Percentiles rank a stretch among this genome's conserved stretches.
Evolutionary conservation across 2,329 filamentous ascomycete genomes (phyloP).

Genomic region (Aspergillus neotritici): DNA sequence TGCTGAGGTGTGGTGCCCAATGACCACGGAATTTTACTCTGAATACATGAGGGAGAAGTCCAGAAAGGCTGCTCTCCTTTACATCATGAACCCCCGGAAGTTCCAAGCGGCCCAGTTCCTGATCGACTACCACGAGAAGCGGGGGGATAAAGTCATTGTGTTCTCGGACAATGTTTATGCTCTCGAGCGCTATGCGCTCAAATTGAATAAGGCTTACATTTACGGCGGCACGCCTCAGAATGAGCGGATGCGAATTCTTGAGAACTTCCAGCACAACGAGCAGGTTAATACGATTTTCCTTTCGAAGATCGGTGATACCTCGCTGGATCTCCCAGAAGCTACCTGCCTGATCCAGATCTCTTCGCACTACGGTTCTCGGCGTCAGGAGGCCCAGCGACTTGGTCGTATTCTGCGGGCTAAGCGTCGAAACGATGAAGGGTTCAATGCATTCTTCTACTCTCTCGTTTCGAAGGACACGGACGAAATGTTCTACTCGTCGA

Average conservation of each 20-base stretch:
- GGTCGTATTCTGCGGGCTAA: constrained; percentile 93
- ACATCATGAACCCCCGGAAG: constrained; percentile 96
- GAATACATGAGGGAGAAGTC: constrained; percentile 75
- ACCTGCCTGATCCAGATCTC: constrained; percentile 97
- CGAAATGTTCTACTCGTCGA: constrained; percentile 97
- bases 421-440: constrained; percentile 91
- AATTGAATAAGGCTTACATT: constrained; percentile 81
- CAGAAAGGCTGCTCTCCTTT: constrained; percentile 64
- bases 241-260: constrained; percentile 79
- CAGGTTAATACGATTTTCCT: constrained; percentile 88
- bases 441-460: constrained; percentile 98
- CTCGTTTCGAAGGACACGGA: constrained; percentile 95
- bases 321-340: constrained; percentile 92
- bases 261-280: constrained; percentile 93
- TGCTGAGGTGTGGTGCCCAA: constrained; percentile 97
- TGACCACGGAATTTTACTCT: constrained; percentile 97
- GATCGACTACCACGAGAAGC: constrained; percentile 94
- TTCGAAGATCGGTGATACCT: constrained; percentile 96
- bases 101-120: constrained; percentile 96
- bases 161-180: constrained; percentile 98
- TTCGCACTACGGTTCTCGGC: constrained; percentile 91
- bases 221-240: constrained; percentile 81
- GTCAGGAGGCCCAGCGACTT: constrained; percentile 90
- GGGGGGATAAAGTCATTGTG: constrained; percentile 96
- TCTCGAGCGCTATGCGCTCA: constrained; percentile 75